Percentiles rank a stretch among this genome's conserved stretches.
These are phyloP conservation scores for Rhodotorula sp. DNA, from an alignment of 1,284 basidiomycete species.

Conservation along the genomic window DNA sequence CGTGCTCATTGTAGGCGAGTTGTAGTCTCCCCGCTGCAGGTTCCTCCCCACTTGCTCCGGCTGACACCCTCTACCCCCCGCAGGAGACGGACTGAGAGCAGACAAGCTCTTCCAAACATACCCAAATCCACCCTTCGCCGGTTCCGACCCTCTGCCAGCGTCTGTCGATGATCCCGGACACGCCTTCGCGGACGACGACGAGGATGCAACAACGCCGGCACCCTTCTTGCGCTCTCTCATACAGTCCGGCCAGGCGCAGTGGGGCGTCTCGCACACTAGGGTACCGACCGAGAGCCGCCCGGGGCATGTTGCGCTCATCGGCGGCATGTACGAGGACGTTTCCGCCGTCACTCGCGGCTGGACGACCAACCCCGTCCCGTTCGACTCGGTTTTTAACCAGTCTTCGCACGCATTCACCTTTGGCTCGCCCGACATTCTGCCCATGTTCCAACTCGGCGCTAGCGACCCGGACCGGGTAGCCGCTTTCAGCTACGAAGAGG, in stretches of 20 bases:
- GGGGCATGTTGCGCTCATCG: slow-evolving; percentile 83
- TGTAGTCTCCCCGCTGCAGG: not conserved
- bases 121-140: slow-evolving; percentile 60
- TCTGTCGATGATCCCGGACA: slow-evolving; percentile 2
- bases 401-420: slow-evolving; percentile 77
- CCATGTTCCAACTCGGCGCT: slow-evolving; percentile 81
- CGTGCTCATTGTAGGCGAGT: slow-evolving; percentile 56
- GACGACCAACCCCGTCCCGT: slow-evolving; percentile 73
- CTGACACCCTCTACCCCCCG: not conserved
- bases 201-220: slow-evolving; percentile 60
- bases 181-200: not conserved
- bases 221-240: slow-evolving; percentile 71
- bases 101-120: slow-evolving; percentile 73
- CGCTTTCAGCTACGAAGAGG: slow-evolving; percentile 75
- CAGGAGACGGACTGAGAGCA: slow-evolving; percentile 75
- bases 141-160: slow-evolving; percentile 52
- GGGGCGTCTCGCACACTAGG: slow-evolving; percentile 80
- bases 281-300: slow-evolving; percentile 88
- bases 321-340: slow-evolving; percentile 90
- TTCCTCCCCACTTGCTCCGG: not conserved
- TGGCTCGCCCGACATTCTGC: slow-evolving; percentile 84
- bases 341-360: slow-evolving; percentile 79
- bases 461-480: slow-evolving; percentile 55
- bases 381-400: slow-evolving; percentile 86
- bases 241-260: slow-evolving; percentile 65